phyloP scores from a whole-genome alignment of 306 rosid species.

The Prinsepia uniflora region DNA sequence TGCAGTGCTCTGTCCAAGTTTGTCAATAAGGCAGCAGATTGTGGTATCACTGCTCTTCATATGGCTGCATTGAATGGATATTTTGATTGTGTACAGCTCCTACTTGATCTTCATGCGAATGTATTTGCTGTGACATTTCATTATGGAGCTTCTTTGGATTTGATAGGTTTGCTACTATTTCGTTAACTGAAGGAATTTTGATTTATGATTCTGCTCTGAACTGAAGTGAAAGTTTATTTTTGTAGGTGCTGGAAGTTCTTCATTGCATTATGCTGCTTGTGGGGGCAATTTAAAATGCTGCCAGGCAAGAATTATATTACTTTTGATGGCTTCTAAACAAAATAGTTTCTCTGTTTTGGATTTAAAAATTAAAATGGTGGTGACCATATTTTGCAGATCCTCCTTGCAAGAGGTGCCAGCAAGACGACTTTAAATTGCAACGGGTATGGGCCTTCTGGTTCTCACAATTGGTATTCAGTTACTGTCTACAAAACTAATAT shows the following conservation, averaged over 20 bases:
- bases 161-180: conserved; percentile 55
- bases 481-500: conserved; percentile 19
- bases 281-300: conserved; percentile 97
- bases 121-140: conserved; percentile 69
- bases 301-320: conserved; percentile 58
- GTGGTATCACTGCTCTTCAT: conserved; percentile 91
- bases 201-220: conserved; percentile 19
- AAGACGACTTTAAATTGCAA: conserved; percentile 80
- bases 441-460: conserved; percentile 48
- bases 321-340: conserved; percentile 13
- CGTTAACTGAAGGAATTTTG: conserved; percentile 11
- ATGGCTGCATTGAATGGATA: conserved; percentile 92
- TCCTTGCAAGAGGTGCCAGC: conserved; percentile 80
- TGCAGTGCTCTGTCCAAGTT: conserved; percentile 92
- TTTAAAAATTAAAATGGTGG: conserved; percentile 19
- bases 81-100: conserved; percentile 86
- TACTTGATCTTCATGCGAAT: conserved; percentile 77
- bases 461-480: conserved; percentile 9
- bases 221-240: conserved; percentile 6
- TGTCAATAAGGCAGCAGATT: conserved; percentile 91
- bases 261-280: conserved; percentile 97
- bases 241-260: conserved; percentile 96
- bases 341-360: conserved; percentile 17
- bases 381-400: conserved; percentile 53
- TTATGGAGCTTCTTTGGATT: conserved; percentile 90